Evolutionary conservation across 768 basidiomycete genomes (phyloP).

Genomic region (Suillus brevipes): DNA sequence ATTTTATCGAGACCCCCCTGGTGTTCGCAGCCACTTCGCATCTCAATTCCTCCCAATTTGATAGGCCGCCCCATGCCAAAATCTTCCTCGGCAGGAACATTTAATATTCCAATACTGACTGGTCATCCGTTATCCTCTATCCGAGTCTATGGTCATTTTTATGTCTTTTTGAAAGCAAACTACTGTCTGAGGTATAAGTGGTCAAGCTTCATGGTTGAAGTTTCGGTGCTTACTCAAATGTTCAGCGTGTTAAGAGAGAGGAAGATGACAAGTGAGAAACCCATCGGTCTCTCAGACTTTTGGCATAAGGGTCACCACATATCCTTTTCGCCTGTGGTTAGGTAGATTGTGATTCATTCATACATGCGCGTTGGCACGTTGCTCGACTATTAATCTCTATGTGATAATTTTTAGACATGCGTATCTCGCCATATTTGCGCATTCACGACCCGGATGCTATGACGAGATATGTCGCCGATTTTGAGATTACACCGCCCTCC

Average conservation of each 20-base stretch:
- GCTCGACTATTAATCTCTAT: background rate
- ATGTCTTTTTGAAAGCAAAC: background rate
- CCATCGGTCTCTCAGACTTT: background rate
- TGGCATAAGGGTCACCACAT: background rate
- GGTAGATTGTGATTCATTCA: background rate
- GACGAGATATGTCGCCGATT: background rate
- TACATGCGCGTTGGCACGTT: background rate
- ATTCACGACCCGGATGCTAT: background rate
- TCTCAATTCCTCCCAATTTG: no score
- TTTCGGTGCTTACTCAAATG: background rate
- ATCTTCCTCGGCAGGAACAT: no score
- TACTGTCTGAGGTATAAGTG: background rate
- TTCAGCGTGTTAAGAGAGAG: background rate
- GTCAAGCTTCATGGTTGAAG: background rate
- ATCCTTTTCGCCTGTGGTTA: background rate
- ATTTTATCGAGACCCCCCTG: no score
- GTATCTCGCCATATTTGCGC: background rate
- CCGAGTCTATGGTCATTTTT: background rate
- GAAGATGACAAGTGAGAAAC: background rate
- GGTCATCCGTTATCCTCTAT: background rate
- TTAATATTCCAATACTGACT: background rate
- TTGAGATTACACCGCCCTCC: conserved; percentile 35
- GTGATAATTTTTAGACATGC: background rate
- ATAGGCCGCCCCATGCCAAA: background rate
- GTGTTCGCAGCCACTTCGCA: no score